These are phyloP conservation scores for Saccharomycopsis sp. DNA, from an alignment of 805 yeast genomes.

Conservation along the genomic window DNA sequence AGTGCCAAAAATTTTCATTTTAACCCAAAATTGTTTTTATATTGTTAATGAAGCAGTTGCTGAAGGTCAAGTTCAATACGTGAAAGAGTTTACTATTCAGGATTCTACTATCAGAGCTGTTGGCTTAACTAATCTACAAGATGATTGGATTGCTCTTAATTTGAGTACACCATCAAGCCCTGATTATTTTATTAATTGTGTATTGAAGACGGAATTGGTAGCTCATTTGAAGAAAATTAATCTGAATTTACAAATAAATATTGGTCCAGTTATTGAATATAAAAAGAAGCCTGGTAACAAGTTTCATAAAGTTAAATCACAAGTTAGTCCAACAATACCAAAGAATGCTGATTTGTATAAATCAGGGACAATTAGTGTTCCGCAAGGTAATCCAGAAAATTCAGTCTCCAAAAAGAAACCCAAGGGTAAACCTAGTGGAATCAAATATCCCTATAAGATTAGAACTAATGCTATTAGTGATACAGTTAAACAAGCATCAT, in stretches of 20 bases:
- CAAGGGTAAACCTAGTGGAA: conserved; percentile 35
- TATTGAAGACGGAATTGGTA: conserved; percentile 83
- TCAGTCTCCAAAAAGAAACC: conserved; percentile 74
- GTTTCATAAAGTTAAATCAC: conserved; percentile 64
- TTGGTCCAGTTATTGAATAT: conserved; percentile 70
- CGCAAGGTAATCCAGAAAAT: conserved; percentile 68
- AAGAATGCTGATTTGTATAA: conserved; percentile 67
- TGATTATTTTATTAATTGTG: conserved; percentile 73
- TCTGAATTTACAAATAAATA: conserved; percentile 49
- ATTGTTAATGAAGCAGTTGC: conserved; percentile 68
- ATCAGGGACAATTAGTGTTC: conserved; percentile 78
- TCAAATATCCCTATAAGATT: conserved; percentile 23
- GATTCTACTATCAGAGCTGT: conserved; percentile 53
- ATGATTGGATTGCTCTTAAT: conserved; percentile 84
- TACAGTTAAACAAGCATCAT: conserved; percentile 14
- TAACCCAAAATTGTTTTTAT: conserved; percentile 57
- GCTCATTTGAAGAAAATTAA: conserved; percentile 64
- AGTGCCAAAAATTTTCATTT: conserved; percentile 60
- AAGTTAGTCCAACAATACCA: conserved; percentile 58
- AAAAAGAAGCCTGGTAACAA: conserved; percentile 86
- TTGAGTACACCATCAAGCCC: conserved; percentile 49
- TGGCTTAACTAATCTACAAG: conserved; percentile 70
- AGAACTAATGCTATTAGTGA: conserved; percentile 16
- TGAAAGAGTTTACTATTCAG: conserved; percentile 57
- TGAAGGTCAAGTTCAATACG: conserved; percentile 52